Evolutionary conservation across 495 filamentous ascomycete species (phyloP), one percentile per base, ranked within the genome.

Genomic region (Trichoderma parareesei): DNA sequence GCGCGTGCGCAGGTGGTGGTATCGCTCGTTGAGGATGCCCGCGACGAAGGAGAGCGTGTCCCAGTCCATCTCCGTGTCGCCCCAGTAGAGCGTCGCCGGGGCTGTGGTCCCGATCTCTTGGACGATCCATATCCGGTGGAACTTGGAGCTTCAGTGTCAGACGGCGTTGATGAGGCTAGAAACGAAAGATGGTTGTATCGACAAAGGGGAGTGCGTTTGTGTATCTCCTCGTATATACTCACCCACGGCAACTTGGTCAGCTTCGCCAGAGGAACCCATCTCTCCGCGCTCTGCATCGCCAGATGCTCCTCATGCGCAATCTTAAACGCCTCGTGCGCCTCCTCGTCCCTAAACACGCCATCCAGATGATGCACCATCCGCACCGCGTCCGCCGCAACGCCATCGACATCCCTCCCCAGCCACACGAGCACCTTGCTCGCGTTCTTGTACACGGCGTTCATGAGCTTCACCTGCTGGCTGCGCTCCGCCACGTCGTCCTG

Each of bases 381-480:
- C n/a, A 27, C 43, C 3, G 61, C 61, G 4, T 44, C 61, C n/a
- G 18, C 40, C 35, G 61, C 61, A 16, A 46, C 41, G 4, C 61
- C 42, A 6, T 63, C 41, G 0, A 14, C 4, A 57, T 60, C 41
- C n/a, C 43, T 37, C 3, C 76, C 76, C 38, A 78, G 63, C 73
- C 74, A 76, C 0, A 75, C 62, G 33, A 73, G 40, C 9, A 77
- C 72, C 40, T 20, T 38, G 4, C 57, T 44, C 2, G 76, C 76
- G 14, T 62, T 38, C n/a, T 64, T 35, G 40, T 72, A 79, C 13
- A 79, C 73, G 2, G 62, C 43, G 9, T 67, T 63, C 76, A 79
- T 78, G 11, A 71, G 57, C 27, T 42, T 42, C 2, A 79, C 76
- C 61, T 79, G 76, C 18, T 64, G 33, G 4, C 61, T 65, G 65